phyloP scores from a whole-genome alignment of 192 early-diverging fungal species.

The Haplosporangium gracile region DNA sequence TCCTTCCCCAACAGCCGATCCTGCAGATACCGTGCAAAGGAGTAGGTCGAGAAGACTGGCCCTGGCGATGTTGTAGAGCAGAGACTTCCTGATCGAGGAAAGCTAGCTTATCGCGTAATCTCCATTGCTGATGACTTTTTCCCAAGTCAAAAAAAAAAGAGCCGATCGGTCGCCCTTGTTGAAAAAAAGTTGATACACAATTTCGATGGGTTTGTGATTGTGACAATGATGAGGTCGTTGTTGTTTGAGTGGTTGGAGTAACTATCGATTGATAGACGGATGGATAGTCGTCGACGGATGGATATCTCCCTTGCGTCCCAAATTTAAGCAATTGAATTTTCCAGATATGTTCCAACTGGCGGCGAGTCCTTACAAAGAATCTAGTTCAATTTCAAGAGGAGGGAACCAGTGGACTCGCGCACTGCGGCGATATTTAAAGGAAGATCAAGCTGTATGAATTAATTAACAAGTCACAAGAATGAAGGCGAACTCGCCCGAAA shows the following conservation, averaged over 20 bases:
- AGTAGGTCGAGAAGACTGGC: neutral
- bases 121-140: neutral
- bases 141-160: neutral
- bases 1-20: neutral
- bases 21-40: neutral
- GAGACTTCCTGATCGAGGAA: neutral
- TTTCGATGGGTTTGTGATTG: neutral
- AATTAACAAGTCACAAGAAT: neutral
- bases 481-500: neutral
- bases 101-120: neutral
- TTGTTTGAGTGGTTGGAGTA: neutral
- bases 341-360: neutral
- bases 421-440: neutral
- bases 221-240: neutral
- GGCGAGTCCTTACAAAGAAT: slow-evolving; percentile 48
- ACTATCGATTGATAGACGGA: slow-evolving; percentile 23
- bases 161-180: neutral
- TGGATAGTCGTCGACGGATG: slow-evolving; percentile 6
- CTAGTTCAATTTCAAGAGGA: slow-evolving; percentile 49
- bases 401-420: slow-evolving; percentile 14
- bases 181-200: no score
- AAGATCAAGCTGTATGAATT: neutral
- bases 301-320: neutral
- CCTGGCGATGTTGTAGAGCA: neutral
- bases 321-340: neutral